These are phyloP conservation scores for Trichoderma sp. DNA, from an alignment of 2,329 filamentous ascomycete species.

Conservation along the genomic window DNA sequence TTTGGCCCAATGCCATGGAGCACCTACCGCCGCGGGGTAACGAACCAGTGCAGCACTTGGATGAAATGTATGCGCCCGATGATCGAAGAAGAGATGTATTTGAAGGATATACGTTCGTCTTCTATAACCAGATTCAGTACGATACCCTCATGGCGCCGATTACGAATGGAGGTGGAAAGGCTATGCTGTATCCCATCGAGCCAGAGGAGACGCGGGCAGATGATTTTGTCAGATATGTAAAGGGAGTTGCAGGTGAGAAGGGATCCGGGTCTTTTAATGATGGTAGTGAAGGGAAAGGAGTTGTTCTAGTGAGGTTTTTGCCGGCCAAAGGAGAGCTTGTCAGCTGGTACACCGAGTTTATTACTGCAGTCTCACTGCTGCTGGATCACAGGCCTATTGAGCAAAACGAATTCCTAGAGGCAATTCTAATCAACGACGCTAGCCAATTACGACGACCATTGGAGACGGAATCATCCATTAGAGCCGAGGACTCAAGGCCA, in stretches of 20 bases:
- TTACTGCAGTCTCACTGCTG: conserved; percentile 64
- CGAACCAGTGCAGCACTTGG: conserved; percentile 67
- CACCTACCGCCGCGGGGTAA: conserved; percentile 72
- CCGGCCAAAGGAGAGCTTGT: conserved; percentile 52
- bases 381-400: conserved; percentile 81
- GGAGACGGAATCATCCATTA: conserved; percentile 41
- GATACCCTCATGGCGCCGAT: conserved; percentile 72
- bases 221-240: conserved; percentile 76
- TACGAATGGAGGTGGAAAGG: conserved; percentile 78
- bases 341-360: conserved; percentile 68
- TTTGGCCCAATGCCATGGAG: conserved; percentile 73
- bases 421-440: conserved; percentile 78
- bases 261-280: conserved; percentile 62
- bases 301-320: conserved; percentile 73
- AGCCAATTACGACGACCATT: conserved; percentile 67
- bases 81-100: conserved; percentile 67
- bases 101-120: conserved; percentile 83
- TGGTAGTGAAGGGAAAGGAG: conserved; percentile 63
- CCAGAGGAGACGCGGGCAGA: conserved; percentile 64
- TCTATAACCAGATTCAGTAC: conserved; percentile 73
- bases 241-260: conserved; percentile 70
- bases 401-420: conserved; percentile 88
- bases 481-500: conserved; percentile 24
- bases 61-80: conserved; percentile 71
- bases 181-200: conserved; percentile 61